A percentile compares a stretch with the other conserved stretches of the same genome.
Evolutionary conservation across 2,329 filamentous ascomycete genomes (phyloP).

Genomic region (Fusarium sp.): DNA sequence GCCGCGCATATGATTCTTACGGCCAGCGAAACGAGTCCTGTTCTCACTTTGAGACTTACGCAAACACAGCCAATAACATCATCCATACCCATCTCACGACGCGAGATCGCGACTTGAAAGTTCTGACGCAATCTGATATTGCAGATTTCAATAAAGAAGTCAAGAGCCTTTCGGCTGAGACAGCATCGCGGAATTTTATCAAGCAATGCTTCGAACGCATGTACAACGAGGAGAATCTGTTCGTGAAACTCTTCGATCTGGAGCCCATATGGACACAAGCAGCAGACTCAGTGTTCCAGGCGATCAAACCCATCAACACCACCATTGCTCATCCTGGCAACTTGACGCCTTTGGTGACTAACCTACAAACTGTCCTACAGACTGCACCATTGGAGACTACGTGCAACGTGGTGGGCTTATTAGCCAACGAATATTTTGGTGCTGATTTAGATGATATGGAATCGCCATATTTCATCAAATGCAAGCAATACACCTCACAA

Average conservation of each 20-base stretch:
- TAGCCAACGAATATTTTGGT: conserved; percentile 65
- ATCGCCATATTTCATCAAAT: conserved; percentile 60
- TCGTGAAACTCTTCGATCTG: conserved; percentile 63
- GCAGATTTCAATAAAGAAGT: conserved; percentile 62
- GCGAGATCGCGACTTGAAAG: conserved; percentile 62
- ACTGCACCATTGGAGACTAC: conserved; percentile 56
- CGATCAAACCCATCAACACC: conserved; percentile 58
- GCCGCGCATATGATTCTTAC: conserved; percentile 60
- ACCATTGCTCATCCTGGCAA: conserved; percentile 63
- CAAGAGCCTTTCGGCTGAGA: conserved; percentile 60
- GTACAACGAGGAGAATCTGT: conserved; percentile 62
- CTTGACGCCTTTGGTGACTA: conserved; percentile 59
- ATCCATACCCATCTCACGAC: conserved; percentile 62
- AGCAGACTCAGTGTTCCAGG: conserved; percentile 58
- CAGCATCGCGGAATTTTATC: conserved; percentile 64
- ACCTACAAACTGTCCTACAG: conserved; percentile 59
- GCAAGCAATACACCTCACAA: conserved; percentile 63
- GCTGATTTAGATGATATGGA: conserved; percentile 67
- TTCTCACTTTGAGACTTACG: conserved; percentile 60
- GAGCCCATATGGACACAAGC: conserved; percentile 62
- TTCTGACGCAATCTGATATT: conserved; percentile 61
- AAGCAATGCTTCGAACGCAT: conserved; percentile 68
- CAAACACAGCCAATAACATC: conserved; percentile 62
- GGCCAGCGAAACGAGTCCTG: conserved; percentile 55
- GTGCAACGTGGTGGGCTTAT: conserved; percentile 65